A percentile compares a stretch with the other conserved stretches of the same genome.
Evolutionary conservation across 306 rosid species (phyloP).

Genomic region (Datisca glomerata): DNA sequence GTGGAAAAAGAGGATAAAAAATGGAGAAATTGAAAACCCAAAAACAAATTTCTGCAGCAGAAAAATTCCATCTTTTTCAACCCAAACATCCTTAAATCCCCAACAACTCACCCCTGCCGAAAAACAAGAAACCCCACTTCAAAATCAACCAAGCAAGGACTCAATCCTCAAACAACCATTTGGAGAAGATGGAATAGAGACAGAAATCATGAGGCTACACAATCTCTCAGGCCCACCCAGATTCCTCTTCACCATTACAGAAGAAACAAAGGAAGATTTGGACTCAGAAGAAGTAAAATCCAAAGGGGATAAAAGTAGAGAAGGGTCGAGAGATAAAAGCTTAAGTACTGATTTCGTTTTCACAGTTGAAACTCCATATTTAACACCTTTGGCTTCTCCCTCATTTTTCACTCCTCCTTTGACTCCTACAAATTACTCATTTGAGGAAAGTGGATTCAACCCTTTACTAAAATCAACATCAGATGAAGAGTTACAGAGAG

Average conservation of each 20-base stretch:
- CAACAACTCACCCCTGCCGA: constrained; percentile 45
- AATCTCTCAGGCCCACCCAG: constrained; percentile 56
- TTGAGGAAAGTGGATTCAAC: constrained; percentile 58
- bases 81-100: constrained; percentile 40
- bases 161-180: constrained; percentile 41
- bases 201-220: constrained; percentile 57
- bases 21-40: constrained; percentile 56
- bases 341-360: constrained; percentile 57
- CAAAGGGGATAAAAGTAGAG: too few relatives aligned
- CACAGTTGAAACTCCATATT: constrained; percentile 68
- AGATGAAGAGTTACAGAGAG: constrained; percentile 75
- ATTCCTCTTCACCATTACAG: constrained; percentile 79
- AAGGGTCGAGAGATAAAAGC: constrained; percentile 53
- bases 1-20: constrained; percentile 90
- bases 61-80: constrained; percentile 51
- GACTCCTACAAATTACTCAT: constrained; percentile 31
- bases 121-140: constrained; percentile 38
- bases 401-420: constrained; percentile 53
- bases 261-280: constrained; percentile 91
- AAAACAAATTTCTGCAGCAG: constrained; percentile 75
- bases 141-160: constrained; percentile 32
- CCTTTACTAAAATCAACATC: constrained; percentile 60
- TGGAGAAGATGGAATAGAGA: constrained; percentile 52
- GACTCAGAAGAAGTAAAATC: constrained; percentile 81
- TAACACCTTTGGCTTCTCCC: constrained; percentile 84